Evolutionary conservation across 805 yeast species (phyloP), one percentile per base, ranked within the genome.

Genomic region (Candida adriatica): DNA sequence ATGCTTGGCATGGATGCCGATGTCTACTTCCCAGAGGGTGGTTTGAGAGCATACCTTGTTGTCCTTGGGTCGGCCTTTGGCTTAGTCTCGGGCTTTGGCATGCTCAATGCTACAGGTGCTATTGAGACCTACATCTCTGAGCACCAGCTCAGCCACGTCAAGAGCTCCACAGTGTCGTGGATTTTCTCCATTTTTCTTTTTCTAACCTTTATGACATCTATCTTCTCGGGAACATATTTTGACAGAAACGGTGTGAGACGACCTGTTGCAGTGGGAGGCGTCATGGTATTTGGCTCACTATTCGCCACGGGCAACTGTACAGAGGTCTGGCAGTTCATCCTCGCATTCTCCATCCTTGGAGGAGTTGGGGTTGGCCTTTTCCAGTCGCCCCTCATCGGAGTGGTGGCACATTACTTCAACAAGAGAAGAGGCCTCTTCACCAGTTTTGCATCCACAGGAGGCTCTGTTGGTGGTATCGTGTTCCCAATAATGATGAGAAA

Each of bases 341-440:
- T 78, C 16, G 59, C 79, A 21, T 75, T 75, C 44, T 68, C 76
- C 4, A 37, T 79, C 0, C 49, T 66, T 14, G 52, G 66, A 17
- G 86, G 85, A 3, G 37, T 73, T 11, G 84, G 82, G 0, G 64
- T 66, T 31, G 79, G 79, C 2, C 51, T 75, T 14, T 56, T 75
- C 18, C 59, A 73, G 51, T 64, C 75, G 15, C 84, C 85, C 1
- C 51, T 72, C 21, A 55, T 79, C 6, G 72, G 81, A 10, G 73
- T 71, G 10, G 62, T 78, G 8, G 69, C 77, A 18, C 86, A 79
- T 41, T 79, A 82, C 71, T 79, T 79, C 46, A 59, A 64, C 31
- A 60, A 51, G 27, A 72, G 59, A 40, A 61, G 85, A 46, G 86
- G 81, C 3, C 55, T 63, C 32, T 79, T 76, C 15, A 54, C 57